phyloP scores from a whole-genome alignment of 73 alveolate genomes.

The Paramecium sexaurelia region DNA sequence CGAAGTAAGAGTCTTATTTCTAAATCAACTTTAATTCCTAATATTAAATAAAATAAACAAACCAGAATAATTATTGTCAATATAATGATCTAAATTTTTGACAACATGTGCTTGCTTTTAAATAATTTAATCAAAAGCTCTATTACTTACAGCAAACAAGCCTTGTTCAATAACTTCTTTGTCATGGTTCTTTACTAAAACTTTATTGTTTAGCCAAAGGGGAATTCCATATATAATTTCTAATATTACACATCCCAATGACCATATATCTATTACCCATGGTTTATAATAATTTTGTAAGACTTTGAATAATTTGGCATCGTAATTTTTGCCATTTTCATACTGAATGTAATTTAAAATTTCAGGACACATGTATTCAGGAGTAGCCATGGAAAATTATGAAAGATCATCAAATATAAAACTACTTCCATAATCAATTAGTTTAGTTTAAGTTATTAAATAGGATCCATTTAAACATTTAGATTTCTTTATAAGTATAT shows the following conservation, averaged over 20 bases:
- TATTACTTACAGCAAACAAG: constrained; percentile 47
- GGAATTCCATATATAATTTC: constrained; percentile 63
- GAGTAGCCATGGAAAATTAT: constrained; percentile 67
- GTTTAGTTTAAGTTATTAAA: not conserved
- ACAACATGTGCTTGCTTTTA: constrained; percentile 32
- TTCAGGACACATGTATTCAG: constrained; percentile 65
- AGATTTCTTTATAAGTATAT: constrained; percentile 25
- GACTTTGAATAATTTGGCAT: not conserved
- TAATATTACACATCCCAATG: constrained; percentile 64
- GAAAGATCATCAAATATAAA: constrained; percentile 48
- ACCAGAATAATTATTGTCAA: constrained; percentile 61
- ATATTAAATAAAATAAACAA: not conserved
- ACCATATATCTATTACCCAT: constrained; percentile 64
- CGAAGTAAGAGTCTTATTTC: constrained; percentile 45
- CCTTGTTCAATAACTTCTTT: constrained; percentile 30
- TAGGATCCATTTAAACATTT: not conserved
- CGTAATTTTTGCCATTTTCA: constrained; percentile 20
- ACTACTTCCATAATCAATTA: constrained; percentile 66
- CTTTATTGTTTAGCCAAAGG: constrained; percentile 52
- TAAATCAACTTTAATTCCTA: constrained; percentile 25
- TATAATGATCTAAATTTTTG: constrained; percentile 17
- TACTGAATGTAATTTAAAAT: constrained; percentile 43
- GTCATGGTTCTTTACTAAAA: not conserved
- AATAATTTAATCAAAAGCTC: constrained; percentile 56
- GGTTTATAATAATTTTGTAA: constrained; percentile 49